Base-by-base conservation (phyloP, 2,329 filamentous ascomycete species). In the Nemania sp. region DNA sequence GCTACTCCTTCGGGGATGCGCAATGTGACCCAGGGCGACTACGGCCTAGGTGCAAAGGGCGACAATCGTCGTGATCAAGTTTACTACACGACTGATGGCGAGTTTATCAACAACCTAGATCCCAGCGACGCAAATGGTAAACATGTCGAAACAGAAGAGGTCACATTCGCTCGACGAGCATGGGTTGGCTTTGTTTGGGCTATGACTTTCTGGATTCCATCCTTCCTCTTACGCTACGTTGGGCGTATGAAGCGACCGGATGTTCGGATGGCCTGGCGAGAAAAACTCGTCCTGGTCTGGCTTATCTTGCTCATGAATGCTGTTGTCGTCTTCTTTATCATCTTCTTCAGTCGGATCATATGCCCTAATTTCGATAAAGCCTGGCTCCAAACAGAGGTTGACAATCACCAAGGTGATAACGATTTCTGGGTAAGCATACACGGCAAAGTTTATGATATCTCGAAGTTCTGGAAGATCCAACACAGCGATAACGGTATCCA, bases 171-270 rank as follows among this genome's bases (percentile, higher is more conserved):
- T 47, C 87, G 95, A 65, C 88, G 90, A 42, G 71, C 87, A 1
- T 99, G 95, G 95, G 87, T 96, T 21, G 84, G 77, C 1, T 76
- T 95, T 42, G 91, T 95, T 2, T 98, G 93, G 92, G 84, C 85
- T 1, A 67, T 96, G 50, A 99, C 95, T 0, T 98, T 92, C 74
- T 98, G 91, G 90, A 95, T 97, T 67, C 95, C 95, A 0, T 98
- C 94, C 0, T 90, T 91, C 49, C 67, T 90, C 2, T 86, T 99
- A 15, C 84, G 85, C n/a, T 89, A 83, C 61, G 72, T 98, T 59
- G 95, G 95, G 34, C 90, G 94, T 20, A 99, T 99, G 95, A 96
- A 96, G 78, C 88, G 95, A 57, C 95, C 93, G 1, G 95, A 99
- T 77, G 92, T 99, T 9, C 90, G 95, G 25, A 90, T 97, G 86